Evolutionary conservation across 2,329 filamentous ascomycete genomes (phyloP).

Genomic region (Neofusicoccum sp.): DNA sequence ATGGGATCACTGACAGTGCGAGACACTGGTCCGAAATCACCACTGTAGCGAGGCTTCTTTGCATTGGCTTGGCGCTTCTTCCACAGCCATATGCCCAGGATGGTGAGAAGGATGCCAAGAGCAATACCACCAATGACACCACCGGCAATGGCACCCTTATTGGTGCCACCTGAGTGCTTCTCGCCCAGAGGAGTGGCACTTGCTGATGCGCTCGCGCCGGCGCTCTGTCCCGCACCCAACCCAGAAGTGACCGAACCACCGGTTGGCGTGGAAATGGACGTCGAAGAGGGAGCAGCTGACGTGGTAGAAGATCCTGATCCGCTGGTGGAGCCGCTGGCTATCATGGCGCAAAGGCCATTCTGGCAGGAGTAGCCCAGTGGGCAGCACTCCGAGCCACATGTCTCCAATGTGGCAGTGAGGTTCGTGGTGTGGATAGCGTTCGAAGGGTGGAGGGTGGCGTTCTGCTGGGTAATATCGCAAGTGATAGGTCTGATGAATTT

Average conservation of each 20-base stretch:
- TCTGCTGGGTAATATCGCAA: constrained; percentile 63
- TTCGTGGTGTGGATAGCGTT: constrained; percentile 66
- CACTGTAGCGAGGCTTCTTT: constrained; percentile 33
- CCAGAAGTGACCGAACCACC: constrained; percentile 3
- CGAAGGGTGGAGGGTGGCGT: constrained; percentile 55
- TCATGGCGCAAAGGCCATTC: constrained; percentile 46
- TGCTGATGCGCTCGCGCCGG: constrained; percentile 23
- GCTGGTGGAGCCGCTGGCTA: constrained; percentile 36
- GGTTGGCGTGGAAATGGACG: constrained; percentile 4
- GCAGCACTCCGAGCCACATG: constrained; percentile 64
- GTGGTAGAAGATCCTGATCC: constrained; percentile 39
- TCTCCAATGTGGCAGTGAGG: constrained; percentile 51
- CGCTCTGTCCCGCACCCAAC: not conserved
- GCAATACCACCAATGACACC: constrained; percentile 39
- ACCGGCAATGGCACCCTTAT: constrained; percentile 34
- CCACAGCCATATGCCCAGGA: constrained; percentile 35
- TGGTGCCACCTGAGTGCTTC: constrained; percentile 2
- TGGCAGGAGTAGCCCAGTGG: constrained; percentile 70
- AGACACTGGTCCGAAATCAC: constrained; percentile 38
- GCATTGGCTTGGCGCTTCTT: constrained; percentile 30
- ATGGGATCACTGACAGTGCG: constrained; percentile 40
- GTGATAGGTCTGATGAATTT: constrained; percentile 60
- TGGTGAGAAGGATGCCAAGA: constrained; percentile 32
- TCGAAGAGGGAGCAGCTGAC: constrained; percentile 12
- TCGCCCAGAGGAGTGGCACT: constrained; percentile 28